phyloP scores from a whole-genome alignment of 345 rosid genomes.

The Gossypium australe region DNA sequence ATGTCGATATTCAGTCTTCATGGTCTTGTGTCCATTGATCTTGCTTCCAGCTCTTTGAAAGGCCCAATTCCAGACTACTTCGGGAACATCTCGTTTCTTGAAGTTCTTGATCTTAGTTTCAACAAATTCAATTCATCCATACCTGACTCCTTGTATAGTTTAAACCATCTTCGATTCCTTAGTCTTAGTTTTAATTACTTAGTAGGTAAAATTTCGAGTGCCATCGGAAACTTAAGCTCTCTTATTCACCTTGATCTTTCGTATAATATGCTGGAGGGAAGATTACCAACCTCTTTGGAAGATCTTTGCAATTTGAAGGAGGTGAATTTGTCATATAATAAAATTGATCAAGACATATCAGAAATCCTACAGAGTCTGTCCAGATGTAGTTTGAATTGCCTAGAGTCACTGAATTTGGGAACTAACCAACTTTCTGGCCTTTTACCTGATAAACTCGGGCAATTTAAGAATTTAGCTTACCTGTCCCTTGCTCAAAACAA shows the following conservation, averaged over 20 bases:
- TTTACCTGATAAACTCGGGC: background rate
- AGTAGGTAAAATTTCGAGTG: conserved; percentile 11
- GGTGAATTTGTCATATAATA: background rate
- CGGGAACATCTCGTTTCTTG: conserved; percentile 11
- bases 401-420: background rate
- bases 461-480: too few species aligned
- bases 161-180: conserved; percentile 15
- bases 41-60: background rate
- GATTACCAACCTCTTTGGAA: background rate
- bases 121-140: conserved; percentile 6
- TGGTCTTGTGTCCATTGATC: conserved; percentile 7
- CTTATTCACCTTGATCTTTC: conserved; percentile 1
- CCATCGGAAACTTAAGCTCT: conserved; percentile 12
- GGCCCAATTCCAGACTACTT: background rate
- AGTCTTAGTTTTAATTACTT: background rate
- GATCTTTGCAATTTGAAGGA: background rate
- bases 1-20: conserved; percentile 16
- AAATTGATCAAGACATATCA: background rate
- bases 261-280: background rate
- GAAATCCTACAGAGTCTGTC: background rate
- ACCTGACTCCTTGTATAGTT: conserved; percentile 3
- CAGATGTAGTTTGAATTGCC: background rate
- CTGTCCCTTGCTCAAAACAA: too few species aligned
- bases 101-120: conserved; percentile 16
- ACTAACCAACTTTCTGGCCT: background rate